Evolutionary conservation across 305 asterid species (phyloP), one percentile per base, ranked within the genome.

Genomic region (Fraxinus albicans): DNA sequence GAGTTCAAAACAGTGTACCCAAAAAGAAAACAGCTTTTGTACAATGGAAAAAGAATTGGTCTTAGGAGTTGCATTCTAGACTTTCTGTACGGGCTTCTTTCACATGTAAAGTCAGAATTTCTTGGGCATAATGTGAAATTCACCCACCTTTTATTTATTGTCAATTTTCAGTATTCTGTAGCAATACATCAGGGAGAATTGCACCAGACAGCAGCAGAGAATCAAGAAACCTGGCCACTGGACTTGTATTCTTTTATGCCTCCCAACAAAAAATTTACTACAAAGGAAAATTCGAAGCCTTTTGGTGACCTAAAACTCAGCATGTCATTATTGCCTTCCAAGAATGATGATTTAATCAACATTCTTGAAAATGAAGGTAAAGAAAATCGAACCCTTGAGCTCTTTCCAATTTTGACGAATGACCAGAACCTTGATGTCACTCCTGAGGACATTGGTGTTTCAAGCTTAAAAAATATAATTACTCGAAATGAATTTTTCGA

Each of bases 41-140:
- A 86, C 83, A 82, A 53, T 82, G 91, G 91, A 85, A 85, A 89
- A 77, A 74, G 83, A 86, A 82, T 81, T 89, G 86, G 27, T 73
- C 87, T 74, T 76, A 82, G 86, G 88, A 80, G 89, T 89, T 88
- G 89, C 88, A 82, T 7, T 67, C 36, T 65, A 67, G 27, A 9
- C 74, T 25, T 9, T 67, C 35, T 27, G 74, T 67, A 10, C 36
- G 74, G 19, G 85, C 82, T 85, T 84, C 85, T 88, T 84, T 84
- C 60, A 50, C 2, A 50, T 50, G 60, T 50, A 50, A 85, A 76
- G 50, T 83, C 72, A 84, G 91, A 88, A 88, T 86, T 85, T 86
- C 81, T 88, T 73, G 88, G 84, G 81, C 82, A 77, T 29, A 29
- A 87, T 86, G 91, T 85, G 85, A 15, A 73, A 79, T 34, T 73